Percentiles rank a stretch among this genome's conserved stretches.
phyloP scores from a whole-genome alignment of 768 basidiomycete species.

The Cystofilobasidium capitatum region DNA sequence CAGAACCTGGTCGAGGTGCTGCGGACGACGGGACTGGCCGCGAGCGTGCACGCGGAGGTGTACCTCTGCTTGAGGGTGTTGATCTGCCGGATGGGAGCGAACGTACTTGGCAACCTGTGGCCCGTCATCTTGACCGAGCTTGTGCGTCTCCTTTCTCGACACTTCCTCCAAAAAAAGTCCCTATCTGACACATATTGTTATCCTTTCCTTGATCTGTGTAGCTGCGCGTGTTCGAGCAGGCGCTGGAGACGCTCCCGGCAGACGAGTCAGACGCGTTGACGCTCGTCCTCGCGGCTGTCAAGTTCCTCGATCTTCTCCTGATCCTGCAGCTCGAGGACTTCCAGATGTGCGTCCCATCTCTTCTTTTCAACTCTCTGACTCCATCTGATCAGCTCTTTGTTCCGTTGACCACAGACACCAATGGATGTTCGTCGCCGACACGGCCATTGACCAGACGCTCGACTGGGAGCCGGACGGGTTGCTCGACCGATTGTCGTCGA shows the following conservation, averaged over 20 bases:
- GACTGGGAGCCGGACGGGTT: conserved; percentile 70
- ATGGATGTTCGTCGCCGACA: conserved; percentile 98
- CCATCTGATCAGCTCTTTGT: background rate
- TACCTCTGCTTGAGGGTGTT: conserved; percentile 87
- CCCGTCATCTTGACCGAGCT: conserved; percentile 88
- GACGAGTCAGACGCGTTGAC: conserved; percentile 79
- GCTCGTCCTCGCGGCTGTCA: conserved; percentile 77
- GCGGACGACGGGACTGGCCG: conserved; percentile 60
- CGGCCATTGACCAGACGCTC: conserved; percentile 74
- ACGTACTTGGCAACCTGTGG: conserved; percentile 93
- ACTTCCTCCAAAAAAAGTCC: background rate
- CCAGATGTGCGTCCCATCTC: conserved; percentile 58
- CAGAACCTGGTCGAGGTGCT: conserved; percentile 92
- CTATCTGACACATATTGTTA: background rate
- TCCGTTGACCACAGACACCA: conserved; percentile 69
- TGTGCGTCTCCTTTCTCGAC: conserved; percentile 42
- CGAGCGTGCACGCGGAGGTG: conserved; percentile 76
- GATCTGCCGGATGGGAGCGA: conserved; percentile 77
- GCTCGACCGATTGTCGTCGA: conserved; percentile 80
- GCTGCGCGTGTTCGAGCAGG: conserved; percentile 83
- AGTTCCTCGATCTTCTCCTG: conserved; percentile 85
- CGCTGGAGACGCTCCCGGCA: conserved; percentile 56
- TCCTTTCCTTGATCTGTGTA: conserved; percentile 36
- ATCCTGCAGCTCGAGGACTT: conserved; percentile 94
- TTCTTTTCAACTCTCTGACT: background rate